Evolutionary conservation across 768 basidiomycete genomes (phyloP), one percentile per base, ranked within the genome.

Genomic region (Lactarius akahatsu): DNA sequence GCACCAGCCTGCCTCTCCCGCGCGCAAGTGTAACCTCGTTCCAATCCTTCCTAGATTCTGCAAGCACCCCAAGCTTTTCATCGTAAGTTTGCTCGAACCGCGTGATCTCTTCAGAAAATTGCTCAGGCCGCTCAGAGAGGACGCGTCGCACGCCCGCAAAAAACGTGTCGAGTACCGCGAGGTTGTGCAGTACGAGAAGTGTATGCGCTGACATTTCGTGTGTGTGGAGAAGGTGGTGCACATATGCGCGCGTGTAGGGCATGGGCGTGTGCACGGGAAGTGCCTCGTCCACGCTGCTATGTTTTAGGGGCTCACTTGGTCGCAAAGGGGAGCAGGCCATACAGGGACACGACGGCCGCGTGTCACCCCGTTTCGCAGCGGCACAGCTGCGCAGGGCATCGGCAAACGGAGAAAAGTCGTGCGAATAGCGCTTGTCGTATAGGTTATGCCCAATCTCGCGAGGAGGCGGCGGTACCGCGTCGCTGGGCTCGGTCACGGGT

Each of bases 121-220:
- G 26, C 26, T 61, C 68, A 15, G 62, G 56, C 18, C 63, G 47
- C 2, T 60, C 69, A 52, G 63, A 40, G 23, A 81, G 73, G 15
- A 78, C 66, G 0, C 63, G 50, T 59, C 92, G 82, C 1, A 94
- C 77, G 0, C 83, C 84, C 0, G 76, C 76, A 55, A 94, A 85
- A 73, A 95, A 91, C 1, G 77, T 73, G 47, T 87, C 83, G 32
- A 92, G 76, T 1, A 94, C 82, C 0, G 83, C 74, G 34, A 92
- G 79, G 70, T 95, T 96, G 75, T 96, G 94, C 76, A 86, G 80
- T 13, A 80, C 82, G 20, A 95, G 82, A 28, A 94, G 75, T 4
- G 91, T 73, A 70, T 95, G 91, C 0, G 91, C 88, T 0, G 88
- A 85, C 93, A 96, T 94, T 75, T 96, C 94, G 75, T 95, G 94